Evolutionary conservation across 2,329 filamentous ascomycete species (phyloP), one percentile per base, ranked within the genome.

Genomic region (Diaporthe sp.): DNA sequence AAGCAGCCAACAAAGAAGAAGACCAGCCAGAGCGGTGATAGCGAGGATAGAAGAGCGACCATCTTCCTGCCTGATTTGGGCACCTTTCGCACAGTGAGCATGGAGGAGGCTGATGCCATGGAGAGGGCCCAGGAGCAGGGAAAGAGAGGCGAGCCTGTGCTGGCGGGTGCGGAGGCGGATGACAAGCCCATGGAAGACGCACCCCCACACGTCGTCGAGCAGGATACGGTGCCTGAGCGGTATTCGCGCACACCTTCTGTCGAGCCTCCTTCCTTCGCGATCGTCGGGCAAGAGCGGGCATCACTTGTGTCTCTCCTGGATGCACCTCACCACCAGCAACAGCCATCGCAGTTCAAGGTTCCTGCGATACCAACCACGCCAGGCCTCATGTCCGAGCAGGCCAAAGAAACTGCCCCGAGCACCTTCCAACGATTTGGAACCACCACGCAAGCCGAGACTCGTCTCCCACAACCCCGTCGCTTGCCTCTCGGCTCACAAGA

Each of bases 1-100:
- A 58, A 65, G 51, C 75, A 76, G 75, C 60, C 81, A 83, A 82
- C 82, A 72, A 82, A 74, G 81, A 82, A 74, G 81, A 85, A 79
- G 79, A 86, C 81, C 74, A 82, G 78, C 39, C 81, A 78, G 70
- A 76, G 79, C 28, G 51, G 53, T n/a, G 71, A 65, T 5, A 81
- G 79, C 65, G 78, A 79, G 53, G 65, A 71, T 25, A 65, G 75
- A 42, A 79, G 77, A 76, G 78, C 79, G 76, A 81, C 83, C 15
- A 87, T 92, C 72, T 90, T 93, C 79, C 88, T 91, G 17, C 90
- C 92, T 7, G 88, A 89, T 25, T 88, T 93, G 79, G 93, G 91
- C 65, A 90, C 91, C 73, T 92, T 93, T 81, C 88, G 89, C 65
- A 91, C 90, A 3, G 84, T 92, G 60, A 90, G 90, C 1, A 87